These are phyloP conservation scores for Patellifolia procumbens DNA, from an alignment of 179 eudicot species.

Conservation along the genomic window DNA sequence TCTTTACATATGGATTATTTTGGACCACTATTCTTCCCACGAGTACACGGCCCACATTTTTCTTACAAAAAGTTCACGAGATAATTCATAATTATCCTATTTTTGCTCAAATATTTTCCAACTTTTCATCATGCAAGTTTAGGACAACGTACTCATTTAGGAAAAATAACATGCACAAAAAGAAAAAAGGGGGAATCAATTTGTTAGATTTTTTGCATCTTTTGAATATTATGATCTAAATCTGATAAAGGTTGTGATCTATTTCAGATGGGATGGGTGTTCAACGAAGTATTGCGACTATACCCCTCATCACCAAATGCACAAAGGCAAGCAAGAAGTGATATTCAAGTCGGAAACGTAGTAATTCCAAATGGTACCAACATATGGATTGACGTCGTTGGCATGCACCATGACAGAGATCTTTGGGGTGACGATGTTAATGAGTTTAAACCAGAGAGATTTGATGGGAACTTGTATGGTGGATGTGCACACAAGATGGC, in stretches of 20 bases:
- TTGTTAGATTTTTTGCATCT: no score
- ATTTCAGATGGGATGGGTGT: slow-evolving; percentile 95
- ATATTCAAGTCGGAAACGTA: slow-evolving; percentile 54
- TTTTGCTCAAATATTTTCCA: no score
- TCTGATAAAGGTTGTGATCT: neutral
- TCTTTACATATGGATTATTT: neutral
- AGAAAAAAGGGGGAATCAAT: no score
- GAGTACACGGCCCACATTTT: neutral
- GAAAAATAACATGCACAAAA: no score
- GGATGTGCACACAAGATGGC: slow-evolving; percentile 89
- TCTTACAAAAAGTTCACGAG: neutral
- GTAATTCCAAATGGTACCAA: slow-evolving; percentile 78
- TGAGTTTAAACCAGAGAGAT: slow-evolving; percentile 82
- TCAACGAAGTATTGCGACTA: slow-evolving; percentile 73
- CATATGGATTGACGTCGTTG: slow-evolving; percentile 88
- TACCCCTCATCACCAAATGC: slow-evolving; percentile 89
- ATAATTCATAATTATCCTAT: no score
- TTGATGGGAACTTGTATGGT: slow-evolving; percentile 56
- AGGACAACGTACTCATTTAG: neutral
- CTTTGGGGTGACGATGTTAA: slow-evolving; percentile 82
- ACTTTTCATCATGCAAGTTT: no score
- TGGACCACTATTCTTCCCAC: neutral
- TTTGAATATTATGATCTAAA: neutral
- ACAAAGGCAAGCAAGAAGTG: slow-evolving; percentile 77
- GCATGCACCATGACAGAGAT: slow-evolving; percentile 74